phyloP scores from a whole-genome alignment of 2,329 filamentous ascomycete genomes.

The Tolypocladium album region DNA sequence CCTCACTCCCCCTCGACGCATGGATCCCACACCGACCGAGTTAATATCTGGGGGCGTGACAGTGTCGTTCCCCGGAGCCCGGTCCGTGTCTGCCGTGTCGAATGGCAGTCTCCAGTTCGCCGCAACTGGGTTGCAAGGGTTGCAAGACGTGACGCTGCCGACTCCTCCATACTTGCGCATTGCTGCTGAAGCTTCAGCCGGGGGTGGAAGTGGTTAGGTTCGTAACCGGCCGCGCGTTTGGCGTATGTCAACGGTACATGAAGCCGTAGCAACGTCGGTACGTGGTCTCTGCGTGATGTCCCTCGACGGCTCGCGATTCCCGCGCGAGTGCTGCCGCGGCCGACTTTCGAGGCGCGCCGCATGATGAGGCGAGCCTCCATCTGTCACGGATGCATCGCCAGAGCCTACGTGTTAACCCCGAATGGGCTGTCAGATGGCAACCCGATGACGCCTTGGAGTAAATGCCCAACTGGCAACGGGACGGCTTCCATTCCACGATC shows the following conservation, averaged over 20 bases:
- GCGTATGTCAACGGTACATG: neutral
- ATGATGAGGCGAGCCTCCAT: neutral
- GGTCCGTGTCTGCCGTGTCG: neutral
- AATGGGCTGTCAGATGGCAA: neutral
- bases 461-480: neutral
- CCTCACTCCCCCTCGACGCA: neutral
- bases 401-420: neutral
- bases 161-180: neutral
- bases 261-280: neutral
- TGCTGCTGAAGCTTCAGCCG: neutral
- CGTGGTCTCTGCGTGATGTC: neutral
- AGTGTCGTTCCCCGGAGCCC: neutral
- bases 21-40: neutral
- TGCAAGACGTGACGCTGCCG: neutral
- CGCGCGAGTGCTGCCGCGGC: neutral
- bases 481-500: neutral
- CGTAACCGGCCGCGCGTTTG: neutral
- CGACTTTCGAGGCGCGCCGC: neutral
- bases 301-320: neutral
- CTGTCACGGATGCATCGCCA: neutral
- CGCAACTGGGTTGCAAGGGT: neutral
- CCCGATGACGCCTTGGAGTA: neutral
- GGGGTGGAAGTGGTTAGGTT: neutral
- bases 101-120: neutral
- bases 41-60: neutral